Evolutionary conservation across 805 yeast species (phyloP), one percentile per base, ranked within the genome.

Genomic region (Scheffersomyces stipitis): DNA sequence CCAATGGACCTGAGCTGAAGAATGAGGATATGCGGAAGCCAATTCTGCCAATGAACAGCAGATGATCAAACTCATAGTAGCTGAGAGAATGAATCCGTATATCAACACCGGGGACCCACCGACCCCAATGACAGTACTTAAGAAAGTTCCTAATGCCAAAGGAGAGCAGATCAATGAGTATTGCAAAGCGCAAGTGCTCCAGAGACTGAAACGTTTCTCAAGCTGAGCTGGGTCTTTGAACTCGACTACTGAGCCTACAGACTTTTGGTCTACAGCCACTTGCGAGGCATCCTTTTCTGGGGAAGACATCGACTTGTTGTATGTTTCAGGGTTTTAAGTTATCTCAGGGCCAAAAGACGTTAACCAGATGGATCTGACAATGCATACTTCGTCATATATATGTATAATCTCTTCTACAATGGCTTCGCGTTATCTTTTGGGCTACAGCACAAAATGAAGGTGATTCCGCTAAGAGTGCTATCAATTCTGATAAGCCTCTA

Each of bases 1-100:
- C 67, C 69, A 63, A 15, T 60, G 60, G 7, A 60, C 45, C 31
- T 58, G 64, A 13, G 63, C 67, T 28, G 64, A 61, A 13, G 63
- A 48, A 28, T 58, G 56, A 1, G 69, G 66, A 26, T 51, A 61
- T 2, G 59, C 60, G 28, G 63, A 62, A 4, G 61, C 60, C 15
- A 62, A 47, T 41, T 63, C 69, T 3, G 56, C 58, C 35, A 53
- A 26, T 18, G 45, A 45, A 26, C 33, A 46, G 37, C 54, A 48
- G 16, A 51, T 38, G 4, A 52, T 30, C 24, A 52, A 40, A 34
- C 48, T 52, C 28, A 41, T 37, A 2, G 40, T 29, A 3, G 46
- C 51, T 4, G 53, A 49, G 15, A 52, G 29, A 8, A 52, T 42
- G 38, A 31, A 52, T 5, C 58, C 56, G 30, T 49, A 52, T 22